phyloP scores from a whole-genome alignment of 768 basidiomycete genomes.

The Cubamyces sp. region DNA sequence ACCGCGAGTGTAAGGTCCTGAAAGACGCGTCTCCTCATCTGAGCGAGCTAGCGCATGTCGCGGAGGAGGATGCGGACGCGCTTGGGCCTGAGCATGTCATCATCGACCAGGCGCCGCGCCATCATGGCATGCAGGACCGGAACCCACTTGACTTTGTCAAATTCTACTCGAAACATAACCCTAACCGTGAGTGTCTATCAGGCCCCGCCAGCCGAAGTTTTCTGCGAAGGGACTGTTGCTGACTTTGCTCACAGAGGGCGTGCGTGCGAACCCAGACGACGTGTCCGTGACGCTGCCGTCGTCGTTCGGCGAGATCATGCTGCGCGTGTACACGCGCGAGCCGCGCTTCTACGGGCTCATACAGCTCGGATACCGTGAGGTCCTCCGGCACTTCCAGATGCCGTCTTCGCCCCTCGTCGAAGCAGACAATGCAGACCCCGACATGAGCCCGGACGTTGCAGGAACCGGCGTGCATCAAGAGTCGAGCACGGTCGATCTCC shows the following conservation, averaged over 20 bases:
- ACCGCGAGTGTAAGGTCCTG: background rate
- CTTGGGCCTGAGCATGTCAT: conserved; percentile 57
- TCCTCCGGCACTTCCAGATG: conserved; percentile 35
- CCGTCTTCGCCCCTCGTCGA: background rate
- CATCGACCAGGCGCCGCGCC: conserved; percentile 67
- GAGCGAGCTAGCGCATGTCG: conserved; percentile 19
- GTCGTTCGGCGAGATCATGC: conserved; percentile 68
- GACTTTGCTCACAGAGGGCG: conserved; percentile 1
- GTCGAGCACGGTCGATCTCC: background rate
- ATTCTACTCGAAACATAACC: conserved; percentile 73
- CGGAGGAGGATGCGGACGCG: conserved; percentile 34
- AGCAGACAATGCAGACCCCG: too few species aligned
- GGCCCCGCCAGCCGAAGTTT: too few species aligned
- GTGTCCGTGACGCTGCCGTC: conserved; percentile 68
- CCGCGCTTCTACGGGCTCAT: conserved; percentile 57
- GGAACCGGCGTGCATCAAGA: background rate
- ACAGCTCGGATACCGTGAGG: conserved; percentile 66
- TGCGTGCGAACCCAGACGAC: conserved; percentile 59
- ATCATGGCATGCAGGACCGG: conserved; percentile 73
- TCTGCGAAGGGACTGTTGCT: background rate
- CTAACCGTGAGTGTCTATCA: conserved; percentile 57
- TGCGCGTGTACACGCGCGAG: conserved; percentile 76
- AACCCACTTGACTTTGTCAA: conserved; percentile 72
- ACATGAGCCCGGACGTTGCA: too few species aligned
- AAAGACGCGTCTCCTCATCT: conserved; percentile 6